phyloP scores from a whole-genome alignment of 2,329 filamentous ascomycete genomes.

The Curvularia hawaiiensis region DNA sequence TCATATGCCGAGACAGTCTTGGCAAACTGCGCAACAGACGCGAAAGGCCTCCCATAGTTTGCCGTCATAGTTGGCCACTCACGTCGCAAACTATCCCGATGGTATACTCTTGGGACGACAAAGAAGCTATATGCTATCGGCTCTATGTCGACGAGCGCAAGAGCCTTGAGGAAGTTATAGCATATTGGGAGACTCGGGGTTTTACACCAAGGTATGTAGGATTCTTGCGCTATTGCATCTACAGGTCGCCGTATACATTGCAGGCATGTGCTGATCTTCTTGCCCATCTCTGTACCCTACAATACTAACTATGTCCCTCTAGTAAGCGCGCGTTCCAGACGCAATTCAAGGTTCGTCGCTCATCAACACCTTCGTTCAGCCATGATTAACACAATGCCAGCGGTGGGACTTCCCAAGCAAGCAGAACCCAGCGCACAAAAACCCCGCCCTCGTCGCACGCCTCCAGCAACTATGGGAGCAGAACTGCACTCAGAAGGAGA shows the following conservation, averaged over 20 bases:
- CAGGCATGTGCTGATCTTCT: background rate
- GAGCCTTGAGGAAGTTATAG: slow-evolving; percentile 75
- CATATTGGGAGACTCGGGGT: slow-evolving; percentile 65
- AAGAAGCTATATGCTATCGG: slow-evolving; percentile 67
- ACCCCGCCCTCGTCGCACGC: slow-evolving; percentile 68
- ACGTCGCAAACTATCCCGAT: slow-evolving; percentile 16
- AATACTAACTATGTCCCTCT: slow-evolving; percentile 18
- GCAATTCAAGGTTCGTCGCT: slow-evolving; percentile 63
- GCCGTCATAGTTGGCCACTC: background rate
- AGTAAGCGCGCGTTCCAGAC: slow-evolving; percentile 79
- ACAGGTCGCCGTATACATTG: slow-evolving; percentile 32
- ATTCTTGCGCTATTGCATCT: slow-evolving; percentile 20
- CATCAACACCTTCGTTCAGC: background rate
- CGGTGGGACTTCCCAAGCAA: slow-evolving; percentile 80
- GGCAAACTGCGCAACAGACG: slow-evolving; percentile 27
- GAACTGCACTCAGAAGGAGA: slow-evolving; percentile 74
- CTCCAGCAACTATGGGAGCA: slow-evolving; percentile 79
- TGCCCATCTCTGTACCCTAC: background rate
- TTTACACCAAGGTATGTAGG: slow-evolving; percentile 70
- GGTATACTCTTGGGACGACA: slow-evolving; percentile 69
- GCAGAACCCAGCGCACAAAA: slow-evolving; percentile 73
- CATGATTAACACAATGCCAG: slow-evolving; percentile 26
- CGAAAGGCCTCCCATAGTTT: slow-evolving; percentile 2
- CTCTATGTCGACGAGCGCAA: slow-evolving; percentile 79
- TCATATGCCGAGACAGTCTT: slow-evolving; percentile 24